Evolutionary conservation across 2,329 filamentous ascomycete species (phyloP), one percentile per base, ranked within the genome.

Genomic region (Xylariaceae sp.): DNA sequence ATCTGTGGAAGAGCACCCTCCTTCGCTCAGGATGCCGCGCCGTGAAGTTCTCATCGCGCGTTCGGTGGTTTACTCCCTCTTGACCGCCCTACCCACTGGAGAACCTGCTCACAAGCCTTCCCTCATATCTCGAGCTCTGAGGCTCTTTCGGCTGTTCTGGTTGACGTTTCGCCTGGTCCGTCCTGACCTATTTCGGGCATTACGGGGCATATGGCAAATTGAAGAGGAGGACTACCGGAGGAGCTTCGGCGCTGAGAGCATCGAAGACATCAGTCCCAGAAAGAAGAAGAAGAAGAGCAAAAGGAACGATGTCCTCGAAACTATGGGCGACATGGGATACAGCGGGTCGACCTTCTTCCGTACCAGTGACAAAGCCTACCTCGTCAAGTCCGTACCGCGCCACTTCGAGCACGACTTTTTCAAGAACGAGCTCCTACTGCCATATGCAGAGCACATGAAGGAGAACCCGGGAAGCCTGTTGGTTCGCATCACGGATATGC

Each of bases 331-430:
- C 53, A 68, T 88, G 61, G 83, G 83, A 3, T 85, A 84, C 55
- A 85, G 80, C 18, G 84, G 84, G 34, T 86, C 82, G 63, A 85
- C 83, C 0, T 88, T 88, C 62, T 86, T 85, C 60, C 73, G 70
- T 4, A 87, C 83, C 0, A 60, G 66, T 3, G 75, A 88, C 50
- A 69, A 68, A n/a, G 76, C 74, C 47, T 87, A 76, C 53, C 70
- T 88, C 7, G 68, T 88, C 54, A 88, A 88, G 54, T 83, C 79
- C 2, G 64, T 88, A 1, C 82, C 83, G 0, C 71, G 83, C 2
- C 67, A 71, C 21, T 85, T 84, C 47, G 84, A 88, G 53, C 73
- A 86, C 54, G 69, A 72, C 1, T 87, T 85, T 62, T 86, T 87
- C 62, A 70, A 73, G 13, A 63, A 78, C 15, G 79, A 85, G 34